Base-by-base conservation (phyloP, 257 asterid species). In the Cynanchum wilfordii region DNA sequence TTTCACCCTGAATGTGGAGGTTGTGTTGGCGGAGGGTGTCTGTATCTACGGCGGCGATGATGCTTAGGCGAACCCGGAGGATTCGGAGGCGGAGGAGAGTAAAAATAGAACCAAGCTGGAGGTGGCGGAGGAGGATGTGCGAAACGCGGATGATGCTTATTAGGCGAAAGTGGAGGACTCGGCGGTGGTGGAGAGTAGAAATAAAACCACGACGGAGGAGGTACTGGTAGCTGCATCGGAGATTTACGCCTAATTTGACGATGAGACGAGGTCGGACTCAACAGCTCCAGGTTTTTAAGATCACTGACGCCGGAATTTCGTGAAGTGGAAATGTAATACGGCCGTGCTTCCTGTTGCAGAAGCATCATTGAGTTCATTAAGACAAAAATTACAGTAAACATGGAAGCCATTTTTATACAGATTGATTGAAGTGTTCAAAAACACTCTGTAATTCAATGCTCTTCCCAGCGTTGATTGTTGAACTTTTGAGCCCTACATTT, bases 101-200 rank as follows among this genome's bases (percentile, higher is more conserved):
- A 79, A 70, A 79, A 82, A 64, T 76, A 60, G 69, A 79, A 82
- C 83, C 73, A 75, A 1, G 81, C 75, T 2, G 83, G 86, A 25
- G 81, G 77, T 0, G 77, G 71, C 1, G 71, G 75, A 52, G 71
- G 75, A 52, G n/a, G 59, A 2, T 45, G 74, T 42, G 77, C 42
- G 36, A 29, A 71, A 1, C 27, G 63, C 44, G 74, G 80, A 47
- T 16, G 57, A 30, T 17, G 42, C n/a, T 60, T 19, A 4, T 60
- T 19, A 4, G 68, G 78, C 47, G 68, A 54, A 42, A 62, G 72
- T 1, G 80, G 77, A 45, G 80, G 75, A 40, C 71, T 64, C 22
- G 80, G 85, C 8, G 81, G 86, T 3, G 83, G 83, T 20, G 83
- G 82, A 45, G 83, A 82, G 79, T 82, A 79, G 70, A 79, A 82